Evolutionary conservation across 805 yeast species (phyloP), one percentile per base, ranked within the genome.

Genomic region (Candida sanyiensis): DNA sequence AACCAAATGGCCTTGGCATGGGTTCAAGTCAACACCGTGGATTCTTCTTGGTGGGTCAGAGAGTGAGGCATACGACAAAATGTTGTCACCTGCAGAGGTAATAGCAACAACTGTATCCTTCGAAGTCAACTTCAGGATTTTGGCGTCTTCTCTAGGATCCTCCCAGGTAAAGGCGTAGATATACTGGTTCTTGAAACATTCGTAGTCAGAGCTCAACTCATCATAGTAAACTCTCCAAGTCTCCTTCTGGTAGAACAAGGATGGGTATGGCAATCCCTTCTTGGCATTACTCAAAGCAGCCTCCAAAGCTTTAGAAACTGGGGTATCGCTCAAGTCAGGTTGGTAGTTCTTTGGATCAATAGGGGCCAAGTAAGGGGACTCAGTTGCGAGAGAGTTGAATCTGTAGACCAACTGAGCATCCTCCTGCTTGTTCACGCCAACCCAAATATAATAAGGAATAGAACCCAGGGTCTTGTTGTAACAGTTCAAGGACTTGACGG

Each of bases 131-230:
- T 77, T 71, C 49, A 84, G 67, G 40, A 84, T 80, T 35, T 69
- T 69, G 44, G 75, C 73, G 63, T 84, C 95, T 62, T 83, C 93
- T 40, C 82, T 70, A 22, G 94, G 94, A 56, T 85, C 95, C 61
- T 84, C 95, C 95, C 95, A 84, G 6, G 94, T 84, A 61, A 84
- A 84, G 5, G 94, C 89, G 56, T 84, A 85, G 44, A 84, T 85
- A 58, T 83, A 84, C 62, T 84, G 88, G 54, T 82, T 72, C 43
- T 73, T 76, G 65, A 84, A 84, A 58, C 83, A 88, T 35, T 71
- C 73, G 56, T 80, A 80, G 48, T 72, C 72, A 7, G 81, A 77
- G 52, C 75, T 74, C 47, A 77, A 57, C 52, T 82, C 90, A 57
- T 84, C 87, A 52, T 78, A 84, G 62, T 77, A 84, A 29, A 83